Base-by-base conservation (phyloP, 2,329 filamentous ascomycete species). In the Colletotrichum lini region DNA sequence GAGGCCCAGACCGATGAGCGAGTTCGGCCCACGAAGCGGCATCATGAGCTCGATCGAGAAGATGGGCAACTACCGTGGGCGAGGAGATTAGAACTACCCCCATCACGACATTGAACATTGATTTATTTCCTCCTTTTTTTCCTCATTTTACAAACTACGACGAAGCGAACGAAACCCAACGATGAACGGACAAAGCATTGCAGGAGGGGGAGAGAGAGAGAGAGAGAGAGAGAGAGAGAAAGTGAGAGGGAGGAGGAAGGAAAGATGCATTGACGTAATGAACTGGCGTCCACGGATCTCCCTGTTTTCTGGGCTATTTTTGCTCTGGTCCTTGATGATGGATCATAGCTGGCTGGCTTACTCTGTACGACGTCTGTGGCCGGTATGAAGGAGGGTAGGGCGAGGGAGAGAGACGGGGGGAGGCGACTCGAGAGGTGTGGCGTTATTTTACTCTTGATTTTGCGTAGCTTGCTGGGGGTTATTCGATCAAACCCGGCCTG, bases 11-110 rank as follows among this genome's bases (percentile, higher is more conserved):
- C 88, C 87, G 16, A 85, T 85, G 72, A 87, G 84, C 73, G 84
- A 84, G 45, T 74, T 83, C 72, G 82, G 83, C 10, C 77, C 80
- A 73, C 81, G 93, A 76, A 94, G 92, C 78, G 91, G 92, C 67
- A 92, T 96, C 77, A 92, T 97, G 91, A 93, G 88, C 76, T 94
- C 93, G 21, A 96, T 97, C 79, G 94, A 97, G 85, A 90, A 92
- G 82, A 97, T 97, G 94, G 94, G 94, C 12, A 91, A 86, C 76
- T 85, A 90, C 75, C 80, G 87, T 16, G 83, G 85, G 10, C 82
- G 86, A 52, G 83, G 73, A 38, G 77, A 80, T 18, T 73, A 58
- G 56, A 9, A 13, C 35, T 30, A 15, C n/a, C 23, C 12, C 6
- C 59, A 18, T 9, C 6, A 49, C 16, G 4, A 52, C 47, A 3